A percentile compares a stretch with the other conserved stretches of the same genome.
phyloP scores from a whole-genome alignment of 179 eudicot species.

The Amaranthus tricolor region DNA sequence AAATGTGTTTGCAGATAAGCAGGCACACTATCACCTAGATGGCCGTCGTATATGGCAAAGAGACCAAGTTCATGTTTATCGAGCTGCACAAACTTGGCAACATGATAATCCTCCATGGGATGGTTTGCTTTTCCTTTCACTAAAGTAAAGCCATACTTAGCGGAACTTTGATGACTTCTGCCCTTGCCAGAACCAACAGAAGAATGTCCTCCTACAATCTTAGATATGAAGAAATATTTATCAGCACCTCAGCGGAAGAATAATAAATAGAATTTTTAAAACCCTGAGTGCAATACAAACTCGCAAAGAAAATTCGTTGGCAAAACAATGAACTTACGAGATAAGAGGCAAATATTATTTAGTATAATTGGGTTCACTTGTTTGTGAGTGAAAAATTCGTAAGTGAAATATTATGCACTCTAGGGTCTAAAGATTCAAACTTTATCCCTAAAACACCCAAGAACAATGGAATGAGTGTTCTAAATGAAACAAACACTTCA shows the following conservation, averaged over 20 bases:
- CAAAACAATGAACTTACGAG: too few relatives aligned
- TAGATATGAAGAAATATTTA: constrained; percentile 20
- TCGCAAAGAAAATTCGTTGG: too few relatives aligned
- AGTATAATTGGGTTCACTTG: too few relatives aligned
- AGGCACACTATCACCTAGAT: constrained; percentile 80
- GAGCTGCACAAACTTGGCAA: constrained; percentile 60
- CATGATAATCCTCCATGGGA: constrained; percentile 94
- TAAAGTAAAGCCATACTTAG: constrained; percentile 70
- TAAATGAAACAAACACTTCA: too few relatives aligned
- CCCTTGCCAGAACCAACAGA: constrained; percentile 68
- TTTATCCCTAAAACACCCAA: too few relatives aligned
- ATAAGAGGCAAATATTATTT: too few relatives aligned
- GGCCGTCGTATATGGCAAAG: constrained; percentile 87
- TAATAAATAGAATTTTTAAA: neutral
- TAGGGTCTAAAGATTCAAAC: too few relatives aligned
- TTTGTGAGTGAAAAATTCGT: too few relatives aligned
- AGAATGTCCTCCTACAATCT: constrained; percentile 56
- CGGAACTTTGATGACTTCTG: constrained; percentile 47
- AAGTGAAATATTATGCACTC: too few relatives aligned
- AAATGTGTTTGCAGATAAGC: constrained; percentile 85
- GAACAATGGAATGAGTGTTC: too few relatives aligned
- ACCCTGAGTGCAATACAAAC: too few relatives aligned
- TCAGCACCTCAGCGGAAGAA: neutral
- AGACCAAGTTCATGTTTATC: constrained; percentile 73
- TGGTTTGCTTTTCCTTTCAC: constrained; percentile 86